Evolutionary conservation across 345 rosid genomes (phyloP).

Genomic region (Laguncularia racemosa): DNA sequence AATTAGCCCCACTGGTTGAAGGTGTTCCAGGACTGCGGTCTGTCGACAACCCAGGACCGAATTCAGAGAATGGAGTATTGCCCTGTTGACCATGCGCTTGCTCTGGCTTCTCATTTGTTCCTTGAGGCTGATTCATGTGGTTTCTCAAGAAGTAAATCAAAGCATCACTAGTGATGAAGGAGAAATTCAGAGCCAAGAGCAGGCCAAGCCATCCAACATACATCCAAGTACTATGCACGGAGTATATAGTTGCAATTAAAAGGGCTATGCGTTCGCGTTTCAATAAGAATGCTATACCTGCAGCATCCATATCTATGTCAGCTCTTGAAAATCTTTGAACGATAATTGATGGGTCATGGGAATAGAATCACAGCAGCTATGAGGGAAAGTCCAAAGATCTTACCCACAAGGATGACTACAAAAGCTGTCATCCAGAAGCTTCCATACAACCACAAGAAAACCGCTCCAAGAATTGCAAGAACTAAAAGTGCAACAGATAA

Average conservation of each 20-base stretch:
- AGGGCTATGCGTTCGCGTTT: slow-evolving; percentile 69
- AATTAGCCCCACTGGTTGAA: slow-evolving; percentile 79
- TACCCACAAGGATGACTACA: slow-evolving; percentile 67
- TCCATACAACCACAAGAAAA: slow-evolving; percentile 84
- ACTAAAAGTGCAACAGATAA: slow-evolving; percentile 50
- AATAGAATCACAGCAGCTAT: background rate
- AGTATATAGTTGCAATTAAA: slow-evolving; percentile 51
- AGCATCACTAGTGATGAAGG: slow-evolving; percentile 87
- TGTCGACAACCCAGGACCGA: slow-evolving; percentile 45
- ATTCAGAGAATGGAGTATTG: slow-evolving; percentile 51
- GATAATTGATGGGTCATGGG: background rate
- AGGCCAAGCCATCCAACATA: slow-evolving; percentile 84
- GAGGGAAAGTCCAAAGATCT: slow-evolving; percentile 10
- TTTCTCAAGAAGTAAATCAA: slow-evolving; percentile 70
- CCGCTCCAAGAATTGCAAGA: slow-evolving; percentile 50
- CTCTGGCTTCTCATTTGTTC: slow-evolving; percentile 29
- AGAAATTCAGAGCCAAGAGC: slow-evolving; percentile 71
- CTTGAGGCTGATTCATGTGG: slow-evolving; percentile 42
- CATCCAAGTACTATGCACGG: slow-evolving; percentile 70
- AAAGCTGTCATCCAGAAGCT: slow-evolving; percentile 83
- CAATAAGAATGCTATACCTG: slow-evolving; percentile 69
- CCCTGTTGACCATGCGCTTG: slow-evolving; percentile 40
- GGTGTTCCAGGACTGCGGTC: slow-evolving; percentile 72
- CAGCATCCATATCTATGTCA: slow-evolving; percentile 9
- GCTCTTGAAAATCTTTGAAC: slow-evolving; percentile 6